Evolutionary conservation across 306 rosid genomes (phyloP), one percentile per base, ranked within the genome.

Genomic region (Mucuna pruriens): DNA sequence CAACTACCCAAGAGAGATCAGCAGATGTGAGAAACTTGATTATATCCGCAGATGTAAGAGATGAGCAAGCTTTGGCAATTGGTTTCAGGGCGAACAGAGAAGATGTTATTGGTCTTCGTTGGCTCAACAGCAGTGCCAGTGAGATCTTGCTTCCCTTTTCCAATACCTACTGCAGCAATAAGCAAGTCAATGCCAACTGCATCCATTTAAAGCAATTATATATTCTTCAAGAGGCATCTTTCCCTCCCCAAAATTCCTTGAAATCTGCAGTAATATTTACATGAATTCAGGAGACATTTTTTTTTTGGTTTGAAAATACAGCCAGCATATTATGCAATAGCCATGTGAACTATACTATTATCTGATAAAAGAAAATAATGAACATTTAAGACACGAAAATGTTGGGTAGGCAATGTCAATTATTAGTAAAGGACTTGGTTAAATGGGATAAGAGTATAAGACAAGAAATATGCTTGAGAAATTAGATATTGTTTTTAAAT

Each of bases 1-100:
- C 94, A 78, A 89, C 94, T 84, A 86, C 89, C 97, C 97, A 90
- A 72, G 88, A 90, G 82, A 89, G 83, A 76, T 83, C 89, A 73
- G 71, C 81, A 31, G 86, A 80, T 15, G 75, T 86, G 12, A 89
- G 87, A 61, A 69, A 66, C 85, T 87, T 87, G 86, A 89, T 83
- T 76, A 87, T 85, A 23, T 91, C 91, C 52, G 83, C 79, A 38
- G 89, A 25, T 57, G 86, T 45, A 38, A 91, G 87, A 76, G 82
- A 71, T 52, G 91, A 87, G 74, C 88, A 86, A 76, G 88, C 89
- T 79, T 86, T 89, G 70, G 89, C 91, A 19, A 71, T 76, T 20
- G 90, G 84, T 1, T 80, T 85, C 86, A 10, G 78, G 71, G 48
- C 83, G 90, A 75, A 66, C 72, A 40, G 89, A 73, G 63, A 81